Conservation (phyloP, 257 asterid genomes). For the Solanum neorickii region DNA sequence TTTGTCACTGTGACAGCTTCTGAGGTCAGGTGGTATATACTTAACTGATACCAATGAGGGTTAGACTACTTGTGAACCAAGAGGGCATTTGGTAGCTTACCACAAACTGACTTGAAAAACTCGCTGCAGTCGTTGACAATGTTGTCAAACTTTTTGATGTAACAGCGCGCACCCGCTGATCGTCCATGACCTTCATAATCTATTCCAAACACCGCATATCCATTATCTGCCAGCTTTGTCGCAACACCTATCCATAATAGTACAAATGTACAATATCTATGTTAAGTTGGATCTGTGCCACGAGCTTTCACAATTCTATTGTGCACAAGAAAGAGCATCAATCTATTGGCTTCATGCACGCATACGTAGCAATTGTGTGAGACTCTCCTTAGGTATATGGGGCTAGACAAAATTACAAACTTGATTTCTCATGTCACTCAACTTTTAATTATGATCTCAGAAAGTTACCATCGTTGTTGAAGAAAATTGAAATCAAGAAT, state of each 20-base stretch:
- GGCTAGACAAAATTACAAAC: neutral
- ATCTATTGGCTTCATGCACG: neutral
- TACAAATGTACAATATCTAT: neutral
- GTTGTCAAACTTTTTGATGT: constrained; percentile 66
- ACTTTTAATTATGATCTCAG: neutral
- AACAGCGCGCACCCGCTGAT: constrained; percentile 74
- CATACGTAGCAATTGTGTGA: neutral
- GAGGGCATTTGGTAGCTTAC: constrained; percentile 27
- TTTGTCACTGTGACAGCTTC: neutral
- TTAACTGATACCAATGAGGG: neutral
- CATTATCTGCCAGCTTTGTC: constrained; percentile 48
- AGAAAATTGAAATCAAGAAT: neutral
- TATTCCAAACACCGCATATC: constrained; percentile 74
- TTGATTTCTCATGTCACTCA: neutral
- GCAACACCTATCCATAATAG: constrained; percentile 50
- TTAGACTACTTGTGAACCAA: neutral
- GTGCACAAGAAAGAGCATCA: neutral
- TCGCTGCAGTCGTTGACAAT: constrained; percentile 52
- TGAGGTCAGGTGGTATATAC: neutral
- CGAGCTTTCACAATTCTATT: neutral
- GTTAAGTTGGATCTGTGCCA: neutral
- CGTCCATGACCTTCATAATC: constrained; percentile 97
- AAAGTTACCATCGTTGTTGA: neutral
- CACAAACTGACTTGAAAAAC: constrained; percentile 60
- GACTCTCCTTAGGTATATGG: neutral